phyloP scores from a whole-genome alignment of 768 basidiomycete genomes.

The Boletus patriciae region DNA sequence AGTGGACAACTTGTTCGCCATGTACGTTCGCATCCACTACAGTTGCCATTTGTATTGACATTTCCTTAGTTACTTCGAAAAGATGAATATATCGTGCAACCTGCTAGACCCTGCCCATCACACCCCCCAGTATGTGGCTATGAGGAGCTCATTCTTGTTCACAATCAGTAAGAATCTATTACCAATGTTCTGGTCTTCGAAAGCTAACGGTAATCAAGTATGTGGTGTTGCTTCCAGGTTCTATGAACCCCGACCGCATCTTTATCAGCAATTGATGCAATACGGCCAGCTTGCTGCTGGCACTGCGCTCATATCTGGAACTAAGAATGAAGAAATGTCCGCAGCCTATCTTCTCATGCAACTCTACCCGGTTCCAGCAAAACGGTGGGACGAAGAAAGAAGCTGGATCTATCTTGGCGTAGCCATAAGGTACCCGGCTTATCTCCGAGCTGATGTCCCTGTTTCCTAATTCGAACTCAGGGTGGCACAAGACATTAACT shows the following conservation, averaged over 20 bases:
- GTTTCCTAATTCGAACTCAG: constrained; percentile 40
- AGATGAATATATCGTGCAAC: constrained; percentile 77
- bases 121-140: constrained; percentile 76
- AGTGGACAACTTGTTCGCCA: constrained; percentile 70
- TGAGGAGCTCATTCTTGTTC: constrained; percentile 87
- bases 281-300: constrained; percentile 78
- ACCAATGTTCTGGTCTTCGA: neutral
- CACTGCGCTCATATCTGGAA: constrained; percentile 69
- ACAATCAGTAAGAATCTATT: constrained; percentile 71
- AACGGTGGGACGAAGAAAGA: constrained; percentile 86
- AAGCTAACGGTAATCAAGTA: constrained; percentile 45
- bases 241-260: constrained; percentile 64
- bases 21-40: constrained; percentile 42
- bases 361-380: constrained; percentile 71
- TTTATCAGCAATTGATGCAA: constrained; percentile 72
- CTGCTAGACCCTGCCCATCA: constrained; percentile 82
- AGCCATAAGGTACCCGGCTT: constrained; percentile 65
- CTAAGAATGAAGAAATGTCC: constrained; percentile 81
- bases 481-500: constrained; percentile 85
- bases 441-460: neutral
- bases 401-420: constrained; percentile 89
- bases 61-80: constrained; percentile 62
- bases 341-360: constrained; percentile 81
- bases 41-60: neutral
- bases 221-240: constrained; percentile 88